Conservation (phyloP, 805 yeast species). For the Yamadazyma tumulicola region DNA sequence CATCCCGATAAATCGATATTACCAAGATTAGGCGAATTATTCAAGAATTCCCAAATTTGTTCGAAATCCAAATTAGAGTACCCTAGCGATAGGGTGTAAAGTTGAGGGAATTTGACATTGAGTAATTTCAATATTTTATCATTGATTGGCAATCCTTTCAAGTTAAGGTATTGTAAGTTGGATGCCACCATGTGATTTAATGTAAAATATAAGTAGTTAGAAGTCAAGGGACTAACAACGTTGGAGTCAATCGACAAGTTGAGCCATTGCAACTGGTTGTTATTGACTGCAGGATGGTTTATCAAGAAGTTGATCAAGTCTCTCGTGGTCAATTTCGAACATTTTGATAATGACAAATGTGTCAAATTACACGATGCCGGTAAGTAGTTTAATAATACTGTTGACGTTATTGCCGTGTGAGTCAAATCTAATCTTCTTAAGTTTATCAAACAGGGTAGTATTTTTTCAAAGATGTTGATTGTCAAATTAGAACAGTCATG, state of each 20-base stretch:
- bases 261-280: slow-evolving; percentile 58
- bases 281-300: slow-evolving; percentile 61
- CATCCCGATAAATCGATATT: slow-evolving; percentile 68
- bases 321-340: slow-evolving; percentile 64
- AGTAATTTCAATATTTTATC: slow-evolving; percentile 35
- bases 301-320: slow-evolving; percentile 67
- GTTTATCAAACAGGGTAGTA: slow-evolving; percentile 54
- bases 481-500: slow-evolving; percentile 86
- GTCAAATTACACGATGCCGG: slow-evolving; percentile 61
- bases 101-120: slow-evolving; percentile 32
- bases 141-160: slow-evolving; percentile 64
- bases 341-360: slow-evolving; percentile 61
- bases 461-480: slow-evolving; percentile 47
- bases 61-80: slow-evolving; percentile 35
- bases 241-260: slow-evolving; percentile 62
- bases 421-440: slow-evolving; percentile 72
- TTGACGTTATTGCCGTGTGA: slow-evolving; percentile 73
- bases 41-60: slow-evolving; percentile 34
- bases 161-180: slow-evolving; percentile 48
- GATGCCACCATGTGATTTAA: slow-evolving; percentile 44
- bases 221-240: slow-evolving; percentile 56
- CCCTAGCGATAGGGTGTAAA: slow-evolving; percentile 43
- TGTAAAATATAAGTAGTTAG: slow-evolving; percentile 44
- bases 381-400: slow-evolving; percentile 48
- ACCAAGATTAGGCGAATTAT: slow-evolving; percentile 31